Evolutionary conservation across 495 filamentous ascomycete genomes (phyloP), one percentile per base, ranked within the genome.

Genomic region (Beverwykella pulmonaria): DNA sequence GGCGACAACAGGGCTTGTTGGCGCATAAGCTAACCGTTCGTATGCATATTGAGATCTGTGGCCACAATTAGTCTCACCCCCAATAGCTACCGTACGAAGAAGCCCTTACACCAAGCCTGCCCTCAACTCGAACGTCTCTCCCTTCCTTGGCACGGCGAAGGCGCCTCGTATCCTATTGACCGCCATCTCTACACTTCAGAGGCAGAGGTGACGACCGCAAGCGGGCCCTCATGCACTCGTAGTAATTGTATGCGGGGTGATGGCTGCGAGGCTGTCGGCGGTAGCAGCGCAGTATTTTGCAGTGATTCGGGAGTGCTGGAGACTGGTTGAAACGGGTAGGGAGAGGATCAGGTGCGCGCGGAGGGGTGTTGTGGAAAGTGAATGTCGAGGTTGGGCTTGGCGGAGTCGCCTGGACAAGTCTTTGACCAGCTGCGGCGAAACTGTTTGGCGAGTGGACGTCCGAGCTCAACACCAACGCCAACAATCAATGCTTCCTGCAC

Each of bases 81-180:
- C 14, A 36, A 26, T 20, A 23, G 34, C 26, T 25, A n/a, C 41
- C 32, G 6, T 2, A 20, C 41, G 59, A 30, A 26, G 62, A 29
- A 27, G 19, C 54, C 48, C 84, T 72, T 84, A 87, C 80, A 98
- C 95, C 74, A 99, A 82, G 60, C 94, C 94, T 67, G 93, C 92
- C 77, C 95, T 88, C 79, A 99, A 82, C 84, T 99, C 94, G 75
- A 96, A 97, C 5, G 95, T 98, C 81, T 99, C 94, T 77, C 94
- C 94, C 82, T 99, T 99, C 75, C 89, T 86, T 65, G 94, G 94
- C 75, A 85, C 82, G 78, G 90, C 87, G 77, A 99, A 96, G 77
- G 92, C 94, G 77, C 91, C 92, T 73, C 91, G 87, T 73, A 99
- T 93, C 78, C 93, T 88, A 79, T 94, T 97, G 77, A 97, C 93